Conservation (phyloP, 2,329 filamentous ascomycete species). For the Colletotrichum paranaense region DNA sequence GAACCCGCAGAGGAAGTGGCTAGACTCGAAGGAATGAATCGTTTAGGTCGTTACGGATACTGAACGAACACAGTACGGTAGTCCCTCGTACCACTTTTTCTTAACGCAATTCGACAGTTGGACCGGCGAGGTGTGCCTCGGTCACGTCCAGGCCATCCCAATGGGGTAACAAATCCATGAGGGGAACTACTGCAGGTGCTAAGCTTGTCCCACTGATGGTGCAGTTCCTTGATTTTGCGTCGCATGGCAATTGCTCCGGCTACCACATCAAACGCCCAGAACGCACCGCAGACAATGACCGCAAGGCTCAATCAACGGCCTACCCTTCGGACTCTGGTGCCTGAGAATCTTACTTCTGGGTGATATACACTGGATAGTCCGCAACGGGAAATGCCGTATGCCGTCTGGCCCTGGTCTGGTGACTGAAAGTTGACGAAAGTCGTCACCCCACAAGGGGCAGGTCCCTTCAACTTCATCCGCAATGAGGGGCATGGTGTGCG, state of each 20-base stretch:
- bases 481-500: background rate
- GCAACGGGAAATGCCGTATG: background rate
- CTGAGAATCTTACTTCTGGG: background rate
- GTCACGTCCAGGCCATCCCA: conserved; percentile 1
- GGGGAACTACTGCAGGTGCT: conserved; percentile 2
- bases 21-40: background rate
- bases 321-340: background rate
- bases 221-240: conserved; percentile 26
- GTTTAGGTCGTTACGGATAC: background rate
- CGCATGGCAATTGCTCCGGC: conserved; percentile 19
- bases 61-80: background rate
- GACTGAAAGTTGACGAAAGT: background rate
- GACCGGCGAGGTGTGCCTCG: conserved; percentile 10
- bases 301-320: background rate
- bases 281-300: background rate
- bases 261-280: conserved; percentile 1
- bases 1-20: background rate
- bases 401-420: no score
- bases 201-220: background rate
- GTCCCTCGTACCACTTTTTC: background rate
- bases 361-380: background rate
- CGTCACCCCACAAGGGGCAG: background rate
- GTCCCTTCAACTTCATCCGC: background rate
- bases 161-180: conserved; percentile 14
- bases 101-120: background rate